phyloP scores from a whole-genome alignment of 306 rosid genomes.

The Ormosia semicastrata region DNA sequence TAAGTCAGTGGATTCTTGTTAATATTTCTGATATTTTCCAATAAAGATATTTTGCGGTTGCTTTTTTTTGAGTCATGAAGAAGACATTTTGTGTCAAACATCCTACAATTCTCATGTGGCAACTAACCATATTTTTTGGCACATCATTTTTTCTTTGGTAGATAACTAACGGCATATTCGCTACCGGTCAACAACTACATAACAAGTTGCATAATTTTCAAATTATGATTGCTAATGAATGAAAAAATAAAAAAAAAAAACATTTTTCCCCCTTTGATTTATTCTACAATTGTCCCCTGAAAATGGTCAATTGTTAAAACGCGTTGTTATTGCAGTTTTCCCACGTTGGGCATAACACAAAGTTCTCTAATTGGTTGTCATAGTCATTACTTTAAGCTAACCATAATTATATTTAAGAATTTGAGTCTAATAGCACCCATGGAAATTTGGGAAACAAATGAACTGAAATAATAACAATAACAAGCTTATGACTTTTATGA shows the following conservation, averaged over 20 bases:
- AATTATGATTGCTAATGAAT: neutral
- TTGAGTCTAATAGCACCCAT: neutral
- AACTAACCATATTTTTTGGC: neutral
- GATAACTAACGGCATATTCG: neutral
- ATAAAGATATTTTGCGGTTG: neutral
- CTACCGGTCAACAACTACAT: neutral
- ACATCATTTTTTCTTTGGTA: neutral
- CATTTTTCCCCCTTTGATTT: neutral
- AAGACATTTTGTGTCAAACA: conserved; percentile 15
- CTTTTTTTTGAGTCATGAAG: neutral
- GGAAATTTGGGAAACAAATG: neutral
- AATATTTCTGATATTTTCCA: neutral
- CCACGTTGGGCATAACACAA: neutral
- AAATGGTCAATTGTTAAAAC: neutral
- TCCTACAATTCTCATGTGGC: conserved; percentile 1
- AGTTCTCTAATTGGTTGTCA: neutral
- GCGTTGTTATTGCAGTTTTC: neutral
- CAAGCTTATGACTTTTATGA: neutral
- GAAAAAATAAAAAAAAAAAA: too few relatives aligned
- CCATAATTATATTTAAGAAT: neutral
- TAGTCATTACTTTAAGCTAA: neutral
- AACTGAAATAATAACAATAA: neutral
- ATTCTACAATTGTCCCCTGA: neutral
- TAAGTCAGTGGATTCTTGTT: conserved; percentile 25
- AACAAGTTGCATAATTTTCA: conserved; percentile 5